These are phyloP conservation scores for Pichia paraexigua DNA, from an alignment of 805 yeast species.

Conservation along the genomic window DNA sequence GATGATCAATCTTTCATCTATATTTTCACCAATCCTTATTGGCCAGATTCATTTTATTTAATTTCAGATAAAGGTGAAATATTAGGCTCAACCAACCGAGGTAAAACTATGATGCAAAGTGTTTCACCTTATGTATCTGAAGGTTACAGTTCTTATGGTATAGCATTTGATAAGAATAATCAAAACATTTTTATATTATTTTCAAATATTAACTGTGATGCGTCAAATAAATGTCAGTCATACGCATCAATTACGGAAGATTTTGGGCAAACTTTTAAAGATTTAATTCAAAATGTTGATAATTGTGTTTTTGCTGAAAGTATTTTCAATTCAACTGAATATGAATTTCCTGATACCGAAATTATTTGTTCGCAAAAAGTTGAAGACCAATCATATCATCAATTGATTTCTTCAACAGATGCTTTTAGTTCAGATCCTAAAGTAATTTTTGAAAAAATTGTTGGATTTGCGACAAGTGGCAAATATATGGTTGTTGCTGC, in stretches of 20 bases:
- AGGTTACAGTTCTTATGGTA: slow-evolving; percentile 29
- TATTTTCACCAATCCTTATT: slow-evolving; percentile 49
- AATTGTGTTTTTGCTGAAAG: slow-evolving; percentile 64
- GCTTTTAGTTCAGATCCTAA: slow-evolving; percentile 35
- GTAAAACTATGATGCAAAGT: slow-evolving; percentile 40
- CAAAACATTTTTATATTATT: slow-evolving; percentile 58
- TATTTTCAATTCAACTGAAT: slow-evolving; percentile 31
- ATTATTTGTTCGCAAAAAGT: slow-evolving; percentile 53
- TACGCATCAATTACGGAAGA: slow-evolving; percentile 58
- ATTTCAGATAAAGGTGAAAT: slow-evolving; percentile 43
- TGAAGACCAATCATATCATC: slow-evolving; percentile 20
- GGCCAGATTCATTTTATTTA: slow-evolving; percentile 48
- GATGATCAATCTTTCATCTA: slow-evolving; percentile 36
- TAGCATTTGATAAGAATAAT: slow-evolving; percentile 57
- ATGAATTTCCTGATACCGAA: slow-evolving; percentile 35
- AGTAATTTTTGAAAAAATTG: slow-evolving; percentile 45
- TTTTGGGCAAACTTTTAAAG: slow-evolving; percentile 56
- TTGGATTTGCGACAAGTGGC: slow-evolving; percentile 69
- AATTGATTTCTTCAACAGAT: slow-evolving; percentile 42
- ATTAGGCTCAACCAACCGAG: slow-evolving; percentile 63
- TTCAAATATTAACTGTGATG: slow-evolving; percentile 53
- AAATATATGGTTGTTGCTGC: slow-evolving; percentile 70
- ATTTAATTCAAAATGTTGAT: slow-evolving; percentile 43
- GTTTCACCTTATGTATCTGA: slow-evolving; percentile 39
- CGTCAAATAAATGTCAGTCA: slow-evolving; percentile 40